Evolutionary conservation across 345 rosid species (phyloP).

Genomic region (Noccaea caerulescens): DNA sequence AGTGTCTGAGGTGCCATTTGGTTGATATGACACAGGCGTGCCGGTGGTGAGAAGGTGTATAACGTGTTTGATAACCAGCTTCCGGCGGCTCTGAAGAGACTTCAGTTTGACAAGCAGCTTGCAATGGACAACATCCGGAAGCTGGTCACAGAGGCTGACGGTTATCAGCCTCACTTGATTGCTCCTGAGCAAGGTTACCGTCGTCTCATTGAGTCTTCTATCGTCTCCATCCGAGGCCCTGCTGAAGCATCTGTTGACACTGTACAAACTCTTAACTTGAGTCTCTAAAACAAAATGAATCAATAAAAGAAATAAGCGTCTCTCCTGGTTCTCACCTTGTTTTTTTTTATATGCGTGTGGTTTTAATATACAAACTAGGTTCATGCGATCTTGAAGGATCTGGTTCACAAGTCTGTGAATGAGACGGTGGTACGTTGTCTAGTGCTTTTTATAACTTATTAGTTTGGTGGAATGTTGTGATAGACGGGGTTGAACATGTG

Average conservation of each 20-base stretch:
- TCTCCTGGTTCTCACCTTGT: neutral
- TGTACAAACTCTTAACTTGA: conserved; percentile 54
- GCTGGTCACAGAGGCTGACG: conserved; percentile 99
- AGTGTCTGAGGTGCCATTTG: conserved; percentile 18
- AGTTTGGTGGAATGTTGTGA: conserved; percentile 9
- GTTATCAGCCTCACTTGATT: conserved; percentile 97
- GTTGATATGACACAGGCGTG: conserved; percentile 60
- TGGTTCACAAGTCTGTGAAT: conserved; percentile 90
- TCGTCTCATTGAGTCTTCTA: conserved; percentile 92
- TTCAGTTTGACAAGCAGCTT: conserved; percentile 98
- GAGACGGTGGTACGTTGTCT: conserved; percentile 74
- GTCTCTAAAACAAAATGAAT: conserved; percentile 20
- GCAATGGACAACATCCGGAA: conserved; percentile 96
- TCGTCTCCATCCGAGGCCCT: conserved; percentile 91
- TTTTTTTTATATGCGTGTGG: neutral
- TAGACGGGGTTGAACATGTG: conserved; percentile 33
- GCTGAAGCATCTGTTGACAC: conserved; percentile 99
- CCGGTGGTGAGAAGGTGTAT: conserved; percentile 97
- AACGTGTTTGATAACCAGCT: conserved; percentile 96
- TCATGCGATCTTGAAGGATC: conserved; percentile 88
- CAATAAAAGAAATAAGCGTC: conserved; percentile 7
- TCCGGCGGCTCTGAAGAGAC: conserved; percentile 96
- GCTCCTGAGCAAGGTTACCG: conserved; percentile 99
- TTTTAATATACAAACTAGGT: conserved; percentile 51
- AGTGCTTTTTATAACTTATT: conserved; percentile 2